Base-by-base conservation (phyloP, 129 eudicot species). In the Centrapalus pauciflorus region DNA sequence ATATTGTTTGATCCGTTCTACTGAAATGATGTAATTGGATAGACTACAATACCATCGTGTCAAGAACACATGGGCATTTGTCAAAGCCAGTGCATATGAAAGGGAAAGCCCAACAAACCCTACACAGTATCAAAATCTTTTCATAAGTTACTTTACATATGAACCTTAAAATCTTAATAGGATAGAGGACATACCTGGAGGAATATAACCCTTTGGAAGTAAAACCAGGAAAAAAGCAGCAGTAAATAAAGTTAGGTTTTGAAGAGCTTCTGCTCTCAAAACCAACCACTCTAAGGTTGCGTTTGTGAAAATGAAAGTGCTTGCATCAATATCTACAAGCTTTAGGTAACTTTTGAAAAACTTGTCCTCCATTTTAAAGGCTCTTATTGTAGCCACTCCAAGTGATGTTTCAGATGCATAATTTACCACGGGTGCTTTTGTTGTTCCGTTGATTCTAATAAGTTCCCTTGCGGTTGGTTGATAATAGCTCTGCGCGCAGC, bases 21-120 rank as follows among this genome's bases (percentile, higher is more conserved):
- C 83, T 5, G 91, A 88, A 51, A 84, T 65, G 19, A 84, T 70
- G 37, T 80, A 78, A 51, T 80, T 88, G 20, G 83, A 75, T 45
- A 88, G 80, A 38, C 64, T 82, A 69, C 96, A 77, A 34, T 77
- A 85, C 91, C 86, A 81, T 52, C 91, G 76, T 21, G 79, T 64
- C 24, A 87, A 12, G 64, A 84, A 87, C 54, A 84, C 90, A 48
- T 84, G 95, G 34, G 80, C 70, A 35, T 67, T 45, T 5, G 87
- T 70, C 27, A 87, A 67, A 2, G 83, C 75, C 7, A 87, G 81
- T 24, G 95, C 95, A 49, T 87, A 83, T 5, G 95, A 87, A 61
- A 87, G 89, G 16, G 89, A 80, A 28, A 87, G 89, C 55, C 95
- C 95, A 6, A 83, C 89, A 49, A 87, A 79, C 38, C 95, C 89